Evolutionary conservation across 2,329 filamentous ascomycete genomes (phyloP), one percentile per base, ranked within the genome.

Genomic region (Verticillium isaacii): DNA sequence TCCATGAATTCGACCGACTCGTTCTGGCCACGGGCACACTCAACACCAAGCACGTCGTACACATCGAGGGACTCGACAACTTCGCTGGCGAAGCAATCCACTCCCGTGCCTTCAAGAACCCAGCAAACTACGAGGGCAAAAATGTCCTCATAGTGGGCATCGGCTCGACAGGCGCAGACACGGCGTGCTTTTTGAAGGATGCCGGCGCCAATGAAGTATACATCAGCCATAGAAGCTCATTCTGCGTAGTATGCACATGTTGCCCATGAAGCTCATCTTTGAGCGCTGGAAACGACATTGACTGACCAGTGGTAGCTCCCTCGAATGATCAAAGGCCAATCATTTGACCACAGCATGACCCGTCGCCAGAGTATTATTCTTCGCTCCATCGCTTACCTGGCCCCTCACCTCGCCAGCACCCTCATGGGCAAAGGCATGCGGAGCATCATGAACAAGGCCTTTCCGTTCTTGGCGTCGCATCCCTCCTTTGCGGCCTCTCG

Each of bases 131-230:
- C 58, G 56, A 61, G 25, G 65, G 25, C 5, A 60, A 68, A n/a
- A 67, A 94, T 71, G 79, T 94, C 50, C 78, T 94, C 64, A 80
- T 94, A 67, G 91, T 94, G 68, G 91, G 91, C 61, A 90, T 86
- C 65, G 91, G 91, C 66, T 91, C 91, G 14, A 94, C 91, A 1
- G 91, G 91, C 12, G 83, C 90, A 3, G 91, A 91, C 41, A 91
- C 63, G 1, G 62, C 61, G 11, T 57, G 61, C 1, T 61, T 60
- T 11, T 34, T 68, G 5, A 60, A 54, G 5, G 36, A 9, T 7
- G 56, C 60, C 11, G 61, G 63, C 7, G 67, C 67, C 3, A 62
- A 57, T 14, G 58, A 63, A 0, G 52, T 68, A 6, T 65, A 65
- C 15, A 50, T 63, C 7, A 63, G 62, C 17, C 65, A 66, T 7